Percentiles rank a stretch among this genome's conserved stretches.
Evolutionary conservation across 306 rosid genomes (phyloP).

Genomic region (Medicago lupulina): DNA sequence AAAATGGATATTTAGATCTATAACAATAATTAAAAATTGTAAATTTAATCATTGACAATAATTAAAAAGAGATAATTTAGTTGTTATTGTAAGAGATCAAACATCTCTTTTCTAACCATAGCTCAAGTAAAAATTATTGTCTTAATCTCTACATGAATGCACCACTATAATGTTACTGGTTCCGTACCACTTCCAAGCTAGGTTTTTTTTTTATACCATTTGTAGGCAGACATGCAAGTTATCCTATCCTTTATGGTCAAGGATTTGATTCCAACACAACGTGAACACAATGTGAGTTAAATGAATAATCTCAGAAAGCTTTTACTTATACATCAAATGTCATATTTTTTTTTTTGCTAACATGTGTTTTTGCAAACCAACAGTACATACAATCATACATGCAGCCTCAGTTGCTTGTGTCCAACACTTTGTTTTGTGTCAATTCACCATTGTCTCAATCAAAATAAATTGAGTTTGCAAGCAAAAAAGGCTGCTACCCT

Average conservation of each 20-base stretch:
- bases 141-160: too few species aligned
- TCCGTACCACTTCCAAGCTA: neutral
- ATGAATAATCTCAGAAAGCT: conserved; percentile 44
- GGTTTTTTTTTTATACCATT: conserved; percentile 16
- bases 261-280: conserved; percentile 52
- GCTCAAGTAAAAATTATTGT: too few species aligned
- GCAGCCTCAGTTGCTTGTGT: conserved; percentile 53
- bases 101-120: too few species aligned
- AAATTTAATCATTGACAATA: too few species aligned
- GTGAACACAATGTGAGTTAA: conserved; percentile 31
- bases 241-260: conserved; percentile 42
- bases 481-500: conserved; percentile 45
- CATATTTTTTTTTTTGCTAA: conserved; percentile 49
- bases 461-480: conserved; percentile 48
- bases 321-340: conserved; percentile 56
- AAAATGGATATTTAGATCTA: too few species aligned
- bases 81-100: too few species aligned
- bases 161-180: neutral
- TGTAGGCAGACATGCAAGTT: conserved; percentile 43
- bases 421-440: conserved; percentile 44
- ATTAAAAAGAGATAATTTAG: too few species aligned
- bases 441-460: conserved; percentile 49
- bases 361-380: conserved; percentile 43
- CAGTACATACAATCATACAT: conserved; percentile 44
- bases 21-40: too few species aligned